Evolutionary conservation across 306 rosid species (phyloP).

Genomic region (Gleditsia sinensis): DNA sequence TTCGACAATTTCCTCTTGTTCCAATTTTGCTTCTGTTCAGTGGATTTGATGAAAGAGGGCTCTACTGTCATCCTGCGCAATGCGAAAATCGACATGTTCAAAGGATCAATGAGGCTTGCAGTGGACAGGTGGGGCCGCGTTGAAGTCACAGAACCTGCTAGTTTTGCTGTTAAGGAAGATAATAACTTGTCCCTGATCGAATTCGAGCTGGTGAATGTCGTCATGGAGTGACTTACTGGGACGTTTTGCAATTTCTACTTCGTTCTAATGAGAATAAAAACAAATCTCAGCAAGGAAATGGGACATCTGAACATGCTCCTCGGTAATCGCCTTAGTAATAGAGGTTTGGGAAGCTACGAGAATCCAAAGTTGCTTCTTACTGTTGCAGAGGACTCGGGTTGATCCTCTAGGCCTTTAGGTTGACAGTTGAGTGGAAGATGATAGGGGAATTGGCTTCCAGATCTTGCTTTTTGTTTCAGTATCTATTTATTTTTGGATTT

Average conservation of each 20-base stretch:
- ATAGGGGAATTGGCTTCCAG: constrained; percentile 49
- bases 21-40: constrained; percentile 41
- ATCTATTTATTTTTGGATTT: constrained; percentile 45
- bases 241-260: constrained; percentile 35
- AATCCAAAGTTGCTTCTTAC: constrained; percentile 47
- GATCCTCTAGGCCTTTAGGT: constrained; percentile 46
- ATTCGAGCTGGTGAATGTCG: constrained; percentile 66
- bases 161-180: constrained; percentile 64
- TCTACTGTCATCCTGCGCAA: constrained; percentile 54
- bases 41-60: constrained; percentile 70
- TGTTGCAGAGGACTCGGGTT: constrained; percentile 42
- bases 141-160: constrained; percentile 59
- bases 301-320: constrained; percentile 44
- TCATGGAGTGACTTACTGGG: constrained; percentile 49
- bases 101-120: constrained; percentile 76
- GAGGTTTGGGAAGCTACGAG: constrained; percentile 55
- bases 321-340: constrained; percentile 48
- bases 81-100: constrained; percentile 70
- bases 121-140: constrained; percentile 78
- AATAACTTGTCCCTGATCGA: constrained; percentile 66
- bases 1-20: constrained; percentile 14
- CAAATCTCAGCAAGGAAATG: constrained; percentile 45
- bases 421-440: constrained; percentile 48
- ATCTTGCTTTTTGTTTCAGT: constrained; percentile 52
- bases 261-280: constrained; percentile 52